Percentiles rank a stretch among this genome's conserved stretches.
phyloP scores from a whole-genome alignment of 75 land plant genomes.

The Adiantum capillusveneris region DNA sequence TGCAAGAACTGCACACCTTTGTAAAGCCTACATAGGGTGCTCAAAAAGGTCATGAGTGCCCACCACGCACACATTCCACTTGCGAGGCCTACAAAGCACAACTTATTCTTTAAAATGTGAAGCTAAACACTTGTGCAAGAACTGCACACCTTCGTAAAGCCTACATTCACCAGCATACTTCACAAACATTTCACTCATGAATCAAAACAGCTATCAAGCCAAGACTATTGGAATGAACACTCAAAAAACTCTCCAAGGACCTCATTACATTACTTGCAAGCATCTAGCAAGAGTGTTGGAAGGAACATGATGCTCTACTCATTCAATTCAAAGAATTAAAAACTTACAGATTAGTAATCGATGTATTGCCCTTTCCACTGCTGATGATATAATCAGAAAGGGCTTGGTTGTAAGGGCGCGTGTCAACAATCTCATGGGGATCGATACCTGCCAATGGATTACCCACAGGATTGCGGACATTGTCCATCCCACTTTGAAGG shows the following conservation, averaged over 20 bases:
- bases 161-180: no score
- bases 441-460: constrained; percentile 96
- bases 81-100: constrained; percentile 99
- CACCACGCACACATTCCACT: constrained; percentile 96
- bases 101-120: no score
- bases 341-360: constrained; percentile 34
- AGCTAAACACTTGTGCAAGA: no score
- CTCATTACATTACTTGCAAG: no score
- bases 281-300: no score
- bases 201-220: no score
- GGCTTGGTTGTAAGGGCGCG: constrained; percentile 65
- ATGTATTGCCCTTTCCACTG: constrained; percentile 58
- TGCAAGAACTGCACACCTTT: no score
- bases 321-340: background rate
- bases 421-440: constrained; percentile 87
- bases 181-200: no score
- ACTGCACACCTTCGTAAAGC: no score
- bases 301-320: background rate
- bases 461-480: constrained; percentile 92
- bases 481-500: constrained; percentile 99
- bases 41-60: constrained; percentile 92
- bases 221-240: no score
- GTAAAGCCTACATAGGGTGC: no score
- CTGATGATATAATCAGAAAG: constrained; percentile 64
- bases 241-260: no score